Percentiles rank a stretch among this genome's conserved stretches.
phyloP scores from a whole-genome alignment of 192 early-diverging fungal species.

The Rhizophagus clarus region DNA sequence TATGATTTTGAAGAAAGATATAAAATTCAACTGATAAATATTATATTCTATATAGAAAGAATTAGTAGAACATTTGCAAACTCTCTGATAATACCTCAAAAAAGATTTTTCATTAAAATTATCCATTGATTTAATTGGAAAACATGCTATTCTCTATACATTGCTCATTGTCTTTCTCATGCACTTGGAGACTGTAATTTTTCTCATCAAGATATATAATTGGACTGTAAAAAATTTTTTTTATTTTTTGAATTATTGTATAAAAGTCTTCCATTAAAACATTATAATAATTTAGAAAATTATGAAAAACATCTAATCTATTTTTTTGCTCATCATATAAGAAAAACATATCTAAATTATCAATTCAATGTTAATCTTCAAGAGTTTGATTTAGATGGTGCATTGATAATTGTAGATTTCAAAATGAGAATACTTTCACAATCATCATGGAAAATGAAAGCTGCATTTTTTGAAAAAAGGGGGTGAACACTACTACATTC shows the following conservation, averaged over 20 bases:
- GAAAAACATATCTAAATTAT: constrained; percentile 9
- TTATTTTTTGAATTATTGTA: background rate
- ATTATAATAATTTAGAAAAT: background rate
- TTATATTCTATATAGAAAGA: too few relatives aligned
- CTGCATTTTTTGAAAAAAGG: background rate
- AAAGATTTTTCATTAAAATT: too few relatives aligned
- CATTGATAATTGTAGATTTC: too few relatives aligned
- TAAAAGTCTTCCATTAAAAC: background rate
- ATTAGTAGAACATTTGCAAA: too few relatives aligned
- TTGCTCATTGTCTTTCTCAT: constrained; percentile 4
- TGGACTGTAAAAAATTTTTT: background rate
- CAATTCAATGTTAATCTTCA: background rate
- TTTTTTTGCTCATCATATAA: background rate
- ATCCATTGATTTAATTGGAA: too few relatives aligned
- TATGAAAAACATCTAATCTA: background rate
- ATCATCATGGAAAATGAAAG: background rate
- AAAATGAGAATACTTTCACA: too few relatives aligned
- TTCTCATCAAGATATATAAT: background rate
- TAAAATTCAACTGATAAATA: too few relatives aligned
- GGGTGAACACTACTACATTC: background rate
- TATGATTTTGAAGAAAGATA: too few relatives aligned
- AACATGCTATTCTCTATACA: too few relatives aligned
- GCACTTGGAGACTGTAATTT: background rate
- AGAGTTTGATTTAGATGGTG: too few relatives aligned
- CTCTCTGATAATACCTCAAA: too few relatives aligned